Percentiles rank a stretch among this genome's conserved stretches.
These are phyloP conservation scores for Schizosaccharomyces octosporus DNA, from an alignment of 805 yeast species.

Conservation along the genomic window DNA sequence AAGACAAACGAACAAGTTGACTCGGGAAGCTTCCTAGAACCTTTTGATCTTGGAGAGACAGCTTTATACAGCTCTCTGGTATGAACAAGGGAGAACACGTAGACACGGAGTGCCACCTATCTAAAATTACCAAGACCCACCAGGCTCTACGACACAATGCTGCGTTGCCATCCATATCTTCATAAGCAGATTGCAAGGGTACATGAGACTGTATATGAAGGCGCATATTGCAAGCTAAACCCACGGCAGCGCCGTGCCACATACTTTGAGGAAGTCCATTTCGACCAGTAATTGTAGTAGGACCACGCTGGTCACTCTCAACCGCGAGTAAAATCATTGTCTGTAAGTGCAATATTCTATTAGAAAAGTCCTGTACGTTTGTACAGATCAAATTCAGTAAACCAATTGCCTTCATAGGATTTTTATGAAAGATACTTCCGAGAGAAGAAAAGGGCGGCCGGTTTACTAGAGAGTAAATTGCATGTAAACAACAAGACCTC, in stretches of 20 bases:
- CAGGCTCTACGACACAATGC: conserved; percentile 10
- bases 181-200: conserved; percentile 6
- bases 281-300: conserved; percentile 3
- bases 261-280: conserved; percentile 4
- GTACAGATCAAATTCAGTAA: neutral
- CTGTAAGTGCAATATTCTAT: conserved; percentile 13
- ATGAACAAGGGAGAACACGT: conserved; percentile 9
- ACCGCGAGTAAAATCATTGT: conserved; percentile 13
- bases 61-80: conserved; percentile 8
- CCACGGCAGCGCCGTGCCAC: conserved; percentile 17
- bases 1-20: conserved; percentile 7
- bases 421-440: conserved; percentile 3
- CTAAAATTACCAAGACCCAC: conserved; percentile 11
- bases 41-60: conserved; percentile 7
- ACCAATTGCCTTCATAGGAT: neutral
- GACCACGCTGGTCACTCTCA: conserved; percentile 11
- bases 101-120: conserved; percentile 11
- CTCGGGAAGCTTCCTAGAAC: conserved; percentile 6
- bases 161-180: conserved; percentile 8
- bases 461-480: conserved; percentile 6
- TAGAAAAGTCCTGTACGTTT: neutral
- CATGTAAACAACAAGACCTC: conserved; percentile 11
- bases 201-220: conserved; percentile 8
- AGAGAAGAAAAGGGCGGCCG: neutral
- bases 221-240: conserved; percentile 9